Conservation (phyloP, 129 eudicot species). For the Helichrysum umbraculigerum region DNA sequence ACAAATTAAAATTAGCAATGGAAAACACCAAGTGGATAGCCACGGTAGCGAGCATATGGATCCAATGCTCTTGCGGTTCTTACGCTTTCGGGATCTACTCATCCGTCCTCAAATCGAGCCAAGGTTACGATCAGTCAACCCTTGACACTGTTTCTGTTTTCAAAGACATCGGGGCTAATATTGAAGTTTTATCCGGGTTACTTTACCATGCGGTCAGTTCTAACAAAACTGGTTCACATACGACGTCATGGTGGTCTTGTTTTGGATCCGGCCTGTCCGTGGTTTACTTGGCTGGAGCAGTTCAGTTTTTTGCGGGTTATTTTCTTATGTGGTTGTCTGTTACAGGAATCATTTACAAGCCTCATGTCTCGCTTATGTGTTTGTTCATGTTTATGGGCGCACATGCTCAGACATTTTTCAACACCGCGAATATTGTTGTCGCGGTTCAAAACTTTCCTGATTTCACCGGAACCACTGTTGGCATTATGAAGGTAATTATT, state of each 20-base stretch:
- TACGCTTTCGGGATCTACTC: slow-evolving; percentile 94
- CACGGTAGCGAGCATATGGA: slow-evolving; percentile 87
- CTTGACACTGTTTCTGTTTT: slow-evolving; percentile 89
- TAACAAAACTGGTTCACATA: slow-evolving; percentile 14
- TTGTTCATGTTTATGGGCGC: slow-evolving; percentile 76
- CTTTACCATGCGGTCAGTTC: slow-evolving; percentile 52
- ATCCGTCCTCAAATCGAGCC: slow-evolving; percentile 68
- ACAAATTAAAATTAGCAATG: slow-evolving; percentile 2
- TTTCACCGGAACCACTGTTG: slow-evolving; percentile 72
- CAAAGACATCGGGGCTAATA: slow-evolving; percentile 94
- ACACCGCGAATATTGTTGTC: slow-evolving; percentile 72
- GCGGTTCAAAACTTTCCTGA: slow-evolving; percentile 73
- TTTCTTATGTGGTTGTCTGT: slow-evolving; percentile 74
- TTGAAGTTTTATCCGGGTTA: slow-evolving; percentile 77
- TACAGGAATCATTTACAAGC: slow-evolving; percentile 48
- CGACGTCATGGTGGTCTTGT: not conserved
- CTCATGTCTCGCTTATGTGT: slow-evolving; percentile 60
- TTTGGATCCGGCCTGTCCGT: slow-evolving; percentile 49
- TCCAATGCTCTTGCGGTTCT: slow-evolving; percentile 81
- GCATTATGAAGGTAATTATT: slow-evolving; percentile 85
- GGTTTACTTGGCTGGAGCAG: slow-evolving; percentile 69
- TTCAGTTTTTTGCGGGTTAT: slow-evolving; percentile 74
- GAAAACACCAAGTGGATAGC: slow-evolving; percentile 65
- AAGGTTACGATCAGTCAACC: slow-evolving; percentile 72
- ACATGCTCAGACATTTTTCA: slow-evolving; percentile 89